Base-by-base conservation (phyloP, 73 alveolate species). In the Paramecium caudatum region DNA sequence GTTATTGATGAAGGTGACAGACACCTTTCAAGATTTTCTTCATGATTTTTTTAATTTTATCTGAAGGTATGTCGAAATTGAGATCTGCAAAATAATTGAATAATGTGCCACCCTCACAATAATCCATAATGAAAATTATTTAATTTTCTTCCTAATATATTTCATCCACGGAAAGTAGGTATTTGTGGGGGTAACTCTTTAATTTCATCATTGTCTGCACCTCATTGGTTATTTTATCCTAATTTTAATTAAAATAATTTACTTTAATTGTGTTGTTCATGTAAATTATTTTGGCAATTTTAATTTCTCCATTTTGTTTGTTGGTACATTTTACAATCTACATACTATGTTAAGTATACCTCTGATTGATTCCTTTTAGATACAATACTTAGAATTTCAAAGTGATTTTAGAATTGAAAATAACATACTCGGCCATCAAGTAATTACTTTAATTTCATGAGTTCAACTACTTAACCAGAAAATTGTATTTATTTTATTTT, bases 41-140 rank as follows among this genome's bases (percentile, higher is more conserved):
- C 88, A 74, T 74, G 12, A 74, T 74, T 1, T 10, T 34, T 74
- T 74, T 74, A 5, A 36, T 36, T 15, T 33, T 43, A 9, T 45
- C 41, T 10, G 13, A 8, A 39, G 19, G 46, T 15, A 74, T 3
- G 19, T 74, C 6, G 15, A 15, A 74, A 5, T 74, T 39, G n/a
- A 30, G 16, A 2, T 74, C 36, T 8, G 34, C 1, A 3, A 65
- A 12, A n/a, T 65, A 65, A 65, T 32, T 65, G 34, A 32, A 74
- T 39, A 74, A 41, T 2, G 88, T 74, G 17, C 88, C 88, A 9
- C 88, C 88, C 10, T 16, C 13, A 16, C 65, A 74, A 39, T 68
- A 68, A 1, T 68, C 37, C 84, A 68, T 68, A 10, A 68, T 68
- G 19, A 68, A 37, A 0, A 68, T 68, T 7, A 37, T 68, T n/a